Percentiles rank a stretch among this genome's conserved stretches.
Conservation (phyloP, 257 asterid species). For the Marsdenia floribunda region DNA sequence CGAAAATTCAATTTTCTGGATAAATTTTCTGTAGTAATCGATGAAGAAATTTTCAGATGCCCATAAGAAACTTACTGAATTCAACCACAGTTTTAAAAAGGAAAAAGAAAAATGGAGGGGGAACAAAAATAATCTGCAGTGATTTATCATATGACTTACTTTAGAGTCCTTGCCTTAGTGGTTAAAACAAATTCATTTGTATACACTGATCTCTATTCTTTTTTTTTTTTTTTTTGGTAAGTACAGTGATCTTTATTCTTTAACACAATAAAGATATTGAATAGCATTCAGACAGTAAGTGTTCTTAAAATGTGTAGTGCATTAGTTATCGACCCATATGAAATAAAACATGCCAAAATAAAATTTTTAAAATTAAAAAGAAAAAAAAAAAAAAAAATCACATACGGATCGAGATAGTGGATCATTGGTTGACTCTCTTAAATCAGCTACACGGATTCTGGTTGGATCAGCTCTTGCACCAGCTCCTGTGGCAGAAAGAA, state of each 20-base stretch:
- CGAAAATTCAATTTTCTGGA: not conserved
- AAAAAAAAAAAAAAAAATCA: constrained; percentile 11
- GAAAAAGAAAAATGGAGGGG: not conserved
- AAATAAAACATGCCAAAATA: not conserved
- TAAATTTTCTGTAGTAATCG: not conserved
- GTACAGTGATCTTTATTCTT: not conserved
- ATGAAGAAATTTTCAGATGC: not conserved
- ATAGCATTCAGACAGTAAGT: not conserved
- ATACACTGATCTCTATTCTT: not conserved
- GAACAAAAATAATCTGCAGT: not conserved
- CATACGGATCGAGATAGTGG: constrained; percentile 91
- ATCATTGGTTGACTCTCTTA: constrained; percentile 91
- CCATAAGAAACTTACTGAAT: not conserved
- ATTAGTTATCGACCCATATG: not conserved
- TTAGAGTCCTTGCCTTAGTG: not conserved
- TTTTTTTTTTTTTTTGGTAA: too few species aligned
- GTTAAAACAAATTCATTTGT: not conserved
- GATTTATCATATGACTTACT: not conserved
- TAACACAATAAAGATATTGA: not conserved
- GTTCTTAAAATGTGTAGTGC: not conserved
- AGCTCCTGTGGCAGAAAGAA: constrained; percentile 95
- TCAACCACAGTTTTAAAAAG: not conserved
- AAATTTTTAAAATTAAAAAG: not conserved
- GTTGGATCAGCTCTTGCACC: constrained; percentile 99
- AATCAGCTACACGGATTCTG: constrained; percentile 90